These are phyloP conservation scores for Podochytrium sp. DNA, from an alignment of 192 early-diverging fungal species.

Conservation along the genomic window DNA sequence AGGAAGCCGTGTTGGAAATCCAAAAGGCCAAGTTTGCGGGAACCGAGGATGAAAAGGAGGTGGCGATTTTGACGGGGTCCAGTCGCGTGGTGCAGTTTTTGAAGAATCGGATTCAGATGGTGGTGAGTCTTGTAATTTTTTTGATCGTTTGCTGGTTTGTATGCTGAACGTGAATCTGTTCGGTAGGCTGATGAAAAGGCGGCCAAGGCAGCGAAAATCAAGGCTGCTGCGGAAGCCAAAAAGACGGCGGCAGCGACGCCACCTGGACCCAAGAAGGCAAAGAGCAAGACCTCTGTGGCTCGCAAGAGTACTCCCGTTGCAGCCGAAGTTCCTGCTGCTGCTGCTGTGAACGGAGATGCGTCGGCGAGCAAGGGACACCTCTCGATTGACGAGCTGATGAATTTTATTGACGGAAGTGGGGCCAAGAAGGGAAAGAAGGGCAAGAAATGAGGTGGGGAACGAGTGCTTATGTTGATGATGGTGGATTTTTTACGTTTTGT, in stretches of 20 bases:
- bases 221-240: background rate
- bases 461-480: too few species aligned
- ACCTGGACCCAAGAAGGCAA: background rate
- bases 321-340: conserved; percentile 39
- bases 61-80: conserved; percentile 15
- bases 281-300: background rate
- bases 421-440: conserved; percentile 19
- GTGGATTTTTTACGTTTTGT: too few species aligned
- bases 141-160: background rate
- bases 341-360: conserved; percentile 27
- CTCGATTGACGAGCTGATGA: conserved; percentile 77
- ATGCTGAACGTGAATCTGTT: background rate
- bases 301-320: conserved; percentile 21
- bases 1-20: background rate
- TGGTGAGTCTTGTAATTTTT: background rate
- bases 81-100: background rate
- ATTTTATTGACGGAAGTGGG: conserved; percentile 50
- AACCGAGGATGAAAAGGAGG: background rate
- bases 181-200: background rate
- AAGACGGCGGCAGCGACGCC: background rate
- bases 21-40: background rate
- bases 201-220: background rate
- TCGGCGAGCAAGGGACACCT: conserved; percentile 63
- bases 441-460: conserved; percentile 19
- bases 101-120: background rate